Evolutionary conservation across 441 rosid species (phyloP).

Genomic region (Cnidoscolus chayamansa): DNA sequence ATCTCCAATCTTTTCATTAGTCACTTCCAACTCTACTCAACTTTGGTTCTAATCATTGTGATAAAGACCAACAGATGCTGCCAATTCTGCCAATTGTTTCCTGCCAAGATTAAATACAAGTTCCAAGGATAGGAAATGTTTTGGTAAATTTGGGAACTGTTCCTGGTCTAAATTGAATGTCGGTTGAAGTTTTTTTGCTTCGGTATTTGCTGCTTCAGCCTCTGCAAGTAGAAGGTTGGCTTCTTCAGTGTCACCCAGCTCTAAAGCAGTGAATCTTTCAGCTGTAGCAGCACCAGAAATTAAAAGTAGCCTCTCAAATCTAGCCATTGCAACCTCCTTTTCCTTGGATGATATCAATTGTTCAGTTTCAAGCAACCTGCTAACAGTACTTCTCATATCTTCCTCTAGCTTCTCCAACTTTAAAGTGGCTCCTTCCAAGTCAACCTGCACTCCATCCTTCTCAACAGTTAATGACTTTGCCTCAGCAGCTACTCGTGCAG

Average conservation of each 20-base stretch:
- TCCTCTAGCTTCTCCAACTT: constrained; percentile 58
- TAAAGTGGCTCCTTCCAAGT: constrained; percentile 46
- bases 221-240: constrained; percentile 69
- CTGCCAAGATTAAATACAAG: constrained; percentile 58
- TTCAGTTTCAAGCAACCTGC: constrained; percentile 61
- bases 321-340: constrained; percentile 65
- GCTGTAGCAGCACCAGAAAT: constrained; percentile 63
- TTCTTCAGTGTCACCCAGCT: constrained; percentile 65
- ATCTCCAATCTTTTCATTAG: background rate
- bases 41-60: constrained; percentile 23
- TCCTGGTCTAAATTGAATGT: constrained; percentile 49
- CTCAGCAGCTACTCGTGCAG: constrained; percentile 85
- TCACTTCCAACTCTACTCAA: background rate
- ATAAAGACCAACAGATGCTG: constrained; percentile 39
- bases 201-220: constrained; percentile 69
- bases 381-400: constrained; percentile 53
- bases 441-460: constrained; percentile 51
- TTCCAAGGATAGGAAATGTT: constrained; percentile 69
- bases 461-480: constrained; percentile 70
- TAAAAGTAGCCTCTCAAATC: constrained; percentile 64
- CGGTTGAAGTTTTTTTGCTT: constrained; percentile 59
- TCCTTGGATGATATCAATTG: constrained; percentile 52
- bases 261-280: constrained; percentile 73
- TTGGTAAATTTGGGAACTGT: constrained; percentile 45
- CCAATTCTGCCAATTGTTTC: constrained; percentile 61